These are phyloP conservation scores for Ramichloridium luteum DNA, from an alignment of 2,329 filamentous ascomycete species.

Conservation along the genomic window DNA sequence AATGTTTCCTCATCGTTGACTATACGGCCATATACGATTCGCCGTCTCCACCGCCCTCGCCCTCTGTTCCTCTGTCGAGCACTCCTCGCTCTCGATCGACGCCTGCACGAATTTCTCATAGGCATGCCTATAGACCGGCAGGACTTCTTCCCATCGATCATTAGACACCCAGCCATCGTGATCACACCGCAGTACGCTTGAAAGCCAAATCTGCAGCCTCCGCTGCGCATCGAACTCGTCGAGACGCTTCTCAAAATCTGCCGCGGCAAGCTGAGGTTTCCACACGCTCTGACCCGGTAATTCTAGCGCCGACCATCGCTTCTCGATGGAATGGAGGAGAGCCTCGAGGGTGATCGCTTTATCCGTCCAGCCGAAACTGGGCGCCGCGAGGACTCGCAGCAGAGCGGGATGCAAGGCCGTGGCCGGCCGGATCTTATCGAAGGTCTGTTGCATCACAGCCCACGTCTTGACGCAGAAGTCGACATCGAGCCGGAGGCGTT, in stretches of 20 bases:
- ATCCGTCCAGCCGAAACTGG: not conserved
- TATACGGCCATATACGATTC: too few species aligned
- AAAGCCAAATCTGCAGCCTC: not conserved
- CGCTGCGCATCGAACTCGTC: not conserved
- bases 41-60: too few species aligned
- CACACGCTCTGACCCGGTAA: not conserved
- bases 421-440: not conserved
- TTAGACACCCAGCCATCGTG: not conserved
- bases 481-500: not conserved
- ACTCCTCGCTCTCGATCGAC: too few species aligned
- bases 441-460: not conserved
- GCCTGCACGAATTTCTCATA: not conserved
- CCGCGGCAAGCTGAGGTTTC: not conserved
- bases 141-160: constrained; percentile 1
- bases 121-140: not conserved
- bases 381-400: not conserved
- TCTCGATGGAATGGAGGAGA: not conserved
- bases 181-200: not conserved
- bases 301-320: not conserved
- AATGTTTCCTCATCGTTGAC: too few species aligned
- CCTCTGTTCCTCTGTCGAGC: too few species aligned
- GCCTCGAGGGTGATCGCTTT: not conserved
- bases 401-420: not conserved
- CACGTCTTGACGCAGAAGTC: not conserved
- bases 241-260: not conserved